phyloP scores from a whole-genome alignment of 2,329 filamentous ascomycete genomes.

The Dactylella cylindrospora region DNA sequence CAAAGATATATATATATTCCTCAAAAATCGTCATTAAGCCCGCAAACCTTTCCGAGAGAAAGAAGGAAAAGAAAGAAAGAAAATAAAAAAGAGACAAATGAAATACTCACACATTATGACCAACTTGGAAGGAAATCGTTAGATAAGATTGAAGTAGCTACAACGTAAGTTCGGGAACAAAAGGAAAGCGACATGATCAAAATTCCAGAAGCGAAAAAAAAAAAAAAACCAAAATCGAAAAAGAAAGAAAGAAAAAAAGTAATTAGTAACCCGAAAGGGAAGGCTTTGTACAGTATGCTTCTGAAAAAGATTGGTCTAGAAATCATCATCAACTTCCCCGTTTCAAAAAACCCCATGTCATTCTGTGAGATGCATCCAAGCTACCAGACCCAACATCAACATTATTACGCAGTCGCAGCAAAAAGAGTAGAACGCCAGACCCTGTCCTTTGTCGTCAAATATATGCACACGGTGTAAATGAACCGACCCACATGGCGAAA shows the following conservation, averaged over 20 bases:
- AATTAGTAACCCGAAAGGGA: slow-evolving; percentile 1
- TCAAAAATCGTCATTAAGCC: too few relatives aligned
- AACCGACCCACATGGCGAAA: slow-evolving; percentile 8
- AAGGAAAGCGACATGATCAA: too few relatives aligned
- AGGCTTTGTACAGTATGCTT: too few relatives aligned
- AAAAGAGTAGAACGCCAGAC: slow-evolving; percentile 33
- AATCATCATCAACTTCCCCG: not conserved
- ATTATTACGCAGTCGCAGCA: slow-evolving; percentile 10
- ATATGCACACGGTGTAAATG: slow-evolving; percentile 10
- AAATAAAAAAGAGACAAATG: too few relatives aligned
- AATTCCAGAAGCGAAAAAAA: slow-evolving; percentile 3
- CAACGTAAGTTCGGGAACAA: too few relatives aligned
- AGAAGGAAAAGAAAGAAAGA: too few relatives aligned
- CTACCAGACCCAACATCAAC: slow-evolving; percentile 7
- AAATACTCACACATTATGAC: too few relatives aligned
- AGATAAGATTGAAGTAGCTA: too few relatives aligned
- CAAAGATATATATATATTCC: too few relatives aligned
- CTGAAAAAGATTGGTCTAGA: too few relatives aligned
- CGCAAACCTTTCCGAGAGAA: too few relatives aligned
- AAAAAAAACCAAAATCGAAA: not conserved
- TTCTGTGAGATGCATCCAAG: not conserved
- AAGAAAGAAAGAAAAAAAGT: not conserved
- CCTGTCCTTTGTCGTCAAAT: slow-evolving; percentile 32
- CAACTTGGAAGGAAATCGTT: not conserved
- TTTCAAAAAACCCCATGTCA: not conserved